phyloP scores from a whole-genome alignment of 768 basidiomycete species.

The Daedaleopsis sinensis region DNA sequence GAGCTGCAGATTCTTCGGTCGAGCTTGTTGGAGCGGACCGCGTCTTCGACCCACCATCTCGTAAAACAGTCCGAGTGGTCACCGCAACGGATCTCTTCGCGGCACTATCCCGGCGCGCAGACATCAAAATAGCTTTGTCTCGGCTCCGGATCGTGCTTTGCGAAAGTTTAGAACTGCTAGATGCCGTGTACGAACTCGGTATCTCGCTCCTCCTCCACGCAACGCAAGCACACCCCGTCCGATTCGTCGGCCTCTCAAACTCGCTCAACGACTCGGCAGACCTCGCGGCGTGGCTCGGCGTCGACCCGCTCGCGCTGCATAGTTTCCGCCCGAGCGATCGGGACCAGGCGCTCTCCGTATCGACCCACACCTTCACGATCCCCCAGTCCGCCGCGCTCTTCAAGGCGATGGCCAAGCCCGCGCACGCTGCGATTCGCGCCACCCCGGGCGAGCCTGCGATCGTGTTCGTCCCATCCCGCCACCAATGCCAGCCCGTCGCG shows the following conservation, averaged over 20 bases:
- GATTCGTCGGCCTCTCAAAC: constrained; percentile 76
- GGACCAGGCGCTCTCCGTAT: constrained; percentile 72
- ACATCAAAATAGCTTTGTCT: constrained; percentile 27
- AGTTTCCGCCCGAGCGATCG: constrained; percentile 84
- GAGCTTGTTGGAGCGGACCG: constrained; percentile 33
- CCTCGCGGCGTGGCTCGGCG: constrained; percentile 82
- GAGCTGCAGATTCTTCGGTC: constrained; percentile 43
- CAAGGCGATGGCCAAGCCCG: constrained; percentile 91
- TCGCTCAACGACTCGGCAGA: constrained; percentile 83
- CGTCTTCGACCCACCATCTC: constrained; percentile 40
- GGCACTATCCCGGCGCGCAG: constrained; percentile 39
- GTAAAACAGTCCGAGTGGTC: constrained; percentile 56
- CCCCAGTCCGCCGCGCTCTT: constrained; percentile 85
- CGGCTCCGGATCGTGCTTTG: constrained; percentile 72
- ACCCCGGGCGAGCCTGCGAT: constrained; percentile 56
- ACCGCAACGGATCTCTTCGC: constrained; percentile 56
- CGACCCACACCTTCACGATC: constrained; percentile 79
- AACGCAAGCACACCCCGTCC: constrained; percentile 60
- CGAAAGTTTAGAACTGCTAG: constrained; percentile 85
- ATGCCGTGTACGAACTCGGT: constrained; percentile 79
- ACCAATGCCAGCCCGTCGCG: constrained; percentile 74
- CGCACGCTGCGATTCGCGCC: constrained; percentile 71
- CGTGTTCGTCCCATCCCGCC: constrained; percentile 87
- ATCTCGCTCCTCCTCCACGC: constrained; percentile 72
- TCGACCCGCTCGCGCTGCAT: constrained; percentile 62